Evolutionary conservation across 139 green algal species (phyloP).

Genomic region (Nannochloris sp.): DNA sequence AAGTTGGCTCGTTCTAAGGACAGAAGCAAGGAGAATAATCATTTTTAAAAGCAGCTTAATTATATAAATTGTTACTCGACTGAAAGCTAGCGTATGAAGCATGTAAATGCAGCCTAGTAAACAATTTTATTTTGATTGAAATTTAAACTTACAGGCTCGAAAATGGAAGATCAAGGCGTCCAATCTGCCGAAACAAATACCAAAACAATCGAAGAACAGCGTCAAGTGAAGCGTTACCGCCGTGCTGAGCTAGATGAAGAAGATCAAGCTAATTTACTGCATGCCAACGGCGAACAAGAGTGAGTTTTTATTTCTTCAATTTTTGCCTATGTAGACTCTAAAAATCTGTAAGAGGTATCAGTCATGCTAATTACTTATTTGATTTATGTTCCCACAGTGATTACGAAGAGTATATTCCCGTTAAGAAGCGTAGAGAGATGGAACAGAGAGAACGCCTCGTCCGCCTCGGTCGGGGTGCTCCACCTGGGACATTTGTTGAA

Average conservation of each 20-base stretch:
- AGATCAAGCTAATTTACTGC: conserved; percentile 33
- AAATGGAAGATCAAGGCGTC: neutral
- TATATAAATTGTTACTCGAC: too few relatives aligned
- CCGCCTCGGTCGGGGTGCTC: conserved; percentile 24
- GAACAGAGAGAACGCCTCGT: conserved; percentile 53
- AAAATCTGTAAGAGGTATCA: neutral
- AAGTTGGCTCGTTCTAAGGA: too few relatives aligned
- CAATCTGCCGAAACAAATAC: neutral
- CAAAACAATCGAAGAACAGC: neutral
- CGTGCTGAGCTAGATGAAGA: conserved; percentile 57
- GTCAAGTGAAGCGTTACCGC: conserved; percentile 47
- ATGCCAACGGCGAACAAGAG: conserved; percentile 36
- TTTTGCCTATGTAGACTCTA: neutral
- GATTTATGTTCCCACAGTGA: conserved; percentile 1
- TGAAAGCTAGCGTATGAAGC: too few relatives aligned
- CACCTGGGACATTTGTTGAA: neutral
- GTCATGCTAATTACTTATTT: too few relatives aligned
- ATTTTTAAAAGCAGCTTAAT: too few relatives aligned
- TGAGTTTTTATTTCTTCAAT: conserved; percentile 12
- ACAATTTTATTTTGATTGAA: neutral
- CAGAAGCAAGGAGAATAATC: too few relatives aligned
- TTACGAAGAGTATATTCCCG: conserved; percentile 79
- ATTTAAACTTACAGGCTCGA: neutral
- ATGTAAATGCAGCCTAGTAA: too few relatives aligned
- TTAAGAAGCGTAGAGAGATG: conserved; percentile 68